These are phyloP conservation scores for Clarireedia hainanense DNA, from an alignment of 2,329 filamentous ascomycete genomes.

Conservation along the genomic window DNA sequence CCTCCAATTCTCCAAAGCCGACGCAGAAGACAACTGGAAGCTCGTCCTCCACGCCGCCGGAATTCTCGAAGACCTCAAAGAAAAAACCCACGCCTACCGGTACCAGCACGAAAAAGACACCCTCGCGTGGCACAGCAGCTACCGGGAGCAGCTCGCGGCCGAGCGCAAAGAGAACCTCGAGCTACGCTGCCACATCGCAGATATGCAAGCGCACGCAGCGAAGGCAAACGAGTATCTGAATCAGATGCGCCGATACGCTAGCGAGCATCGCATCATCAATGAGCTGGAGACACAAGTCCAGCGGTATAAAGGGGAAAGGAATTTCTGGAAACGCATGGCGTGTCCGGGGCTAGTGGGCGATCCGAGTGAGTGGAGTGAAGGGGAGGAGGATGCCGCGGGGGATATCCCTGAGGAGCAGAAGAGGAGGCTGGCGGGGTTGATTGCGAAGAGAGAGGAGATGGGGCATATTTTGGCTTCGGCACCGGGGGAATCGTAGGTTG, in stretches of 20 bases:
- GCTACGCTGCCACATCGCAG: conserved; percentile 58
- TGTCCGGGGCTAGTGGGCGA: conserved; percentile 54
- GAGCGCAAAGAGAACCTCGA: conserved; percentile 56
- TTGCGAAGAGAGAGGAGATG: conserved; percentile 3
- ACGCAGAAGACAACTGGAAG: conserved; percentile 51
- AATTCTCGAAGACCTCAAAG: conserved; percentile 49
- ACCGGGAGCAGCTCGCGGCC: conserved; percentile 56
- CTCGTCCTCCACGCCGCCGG: conserved; percentile 48
- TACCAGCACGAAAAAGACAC: conserved; percentile 54
- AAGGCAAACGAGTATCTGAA: conserved; percentile 51
- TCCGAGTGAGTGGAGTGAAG: conserved; percentile 48
- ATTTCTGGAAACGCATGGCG: conserved; percentile 61
- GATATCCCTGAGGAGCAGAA: conserved; percentile 31
- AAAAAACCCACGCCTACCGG: conserved; percentile 60
- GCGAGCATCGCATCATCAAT: conserved; percentile 48
- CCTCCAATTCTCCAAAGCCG: conserved; percentile 53
- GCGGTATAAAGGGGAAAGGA: conserved; percentile 48
- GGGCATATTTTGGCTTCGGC: background rate
- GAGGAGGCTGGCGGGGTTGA: background rate
- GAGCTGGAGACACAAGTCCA: conserved; percentile 45
- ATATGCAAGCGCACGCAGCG: conserved; percentile 54
- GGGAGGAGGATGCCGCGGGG: conserved; percentile 53
- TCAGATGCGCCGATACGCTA: conserved; percentile 46
- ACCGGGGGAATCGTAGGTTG: background rate
- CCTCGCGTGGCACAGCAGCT: conserved; percentile 56